Evolutionary conservation across 2,329 filamentous ascomycete genomes (phyloP).

Genomic region (Ophiostoma sp.): DNA sequence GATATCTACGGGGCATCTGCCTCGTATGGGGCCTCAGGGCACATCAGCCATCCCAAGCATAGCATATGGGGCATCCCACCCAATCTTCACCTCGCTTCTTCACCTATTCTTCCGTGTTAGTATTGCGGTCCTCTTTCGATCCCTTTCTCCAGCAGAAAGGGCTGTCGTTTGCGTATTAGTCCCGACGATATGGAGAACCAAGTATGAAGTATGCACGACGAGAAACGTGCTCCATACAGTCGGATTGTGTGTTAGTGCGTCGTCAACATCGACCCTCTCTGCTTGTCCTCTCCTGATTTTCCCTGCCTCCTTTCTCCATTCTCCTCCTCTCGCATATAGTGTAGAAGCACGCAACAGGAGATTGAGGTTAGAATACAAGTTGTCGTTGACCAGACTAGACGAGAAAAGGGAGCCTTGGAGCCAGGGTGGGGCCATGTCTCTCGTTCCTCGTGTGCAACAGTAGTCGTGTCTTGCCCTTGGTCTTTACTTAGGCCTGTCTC

Average conservation of each 20-base stretch:
- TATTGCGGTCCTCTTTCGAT: neutral
- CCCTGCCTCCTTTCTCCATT: neutral
- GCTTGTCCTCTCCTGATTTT: neutral
- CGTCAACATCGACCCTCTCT: neutral
- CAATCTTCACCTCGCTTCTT: neutral
- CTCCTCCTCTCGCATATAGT: neutral
- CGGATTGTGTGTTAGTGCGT: neutral
- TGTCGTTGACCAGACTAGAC: neutral
- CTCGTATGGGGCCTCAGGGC: no score
- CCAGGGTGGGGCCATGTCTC: neutral
- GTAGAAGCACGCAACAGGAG: neutral
- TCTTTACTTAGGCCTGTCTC: neutral
- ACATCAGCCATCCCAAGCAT: no score
- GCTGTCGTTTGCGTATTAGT: neutral
- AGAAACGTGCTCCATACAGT: neutral
- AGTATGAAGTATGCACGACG: neutral
- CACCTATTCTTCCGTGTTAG: neutral
- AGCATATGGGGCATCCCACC: neutral
- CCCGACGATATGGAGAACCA: neutral
- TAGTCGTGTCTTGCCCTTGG: neutral
- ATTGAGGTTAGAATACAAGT: neutral
- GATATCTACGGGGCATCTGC: neutral
- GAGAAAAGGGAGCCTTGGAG: neutral
- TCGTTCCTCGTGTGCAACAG: neutral
- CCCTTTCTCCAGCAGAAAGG: neutral